A percentile compares a stretch with the other conserved stretches of the same genome.
These are phyloP conservation scores for Penicillium sp. DNA, from an alignment of 2,329 filamentous ascomycete species.

Conservation along the genomic window DNA sequence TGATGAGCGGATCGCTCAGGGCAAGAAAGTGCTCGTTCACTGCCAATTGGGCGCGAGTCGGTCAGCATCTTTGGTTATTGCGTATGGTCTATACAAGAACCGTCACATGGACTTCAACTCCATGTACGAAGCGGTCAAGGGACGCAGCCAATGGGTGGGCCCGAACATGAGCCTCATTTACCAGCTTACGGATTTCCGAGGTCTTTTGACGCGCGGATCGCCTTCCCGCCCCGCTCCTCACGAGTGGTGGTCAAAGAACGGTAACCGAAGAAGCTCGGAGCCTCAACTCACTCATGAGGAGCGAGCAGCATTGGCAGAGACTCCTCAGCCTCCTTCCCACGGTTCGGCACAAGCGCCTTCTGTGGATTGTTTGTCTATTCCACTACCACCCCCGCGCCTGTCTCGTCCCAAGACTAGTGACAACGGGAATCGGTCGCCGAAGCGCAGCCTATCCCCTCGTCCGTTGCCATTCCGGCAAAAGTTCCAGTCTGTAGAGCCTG, in stretches of 20 bases:
- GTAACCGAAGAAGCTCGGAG: constrained; percentile 30
- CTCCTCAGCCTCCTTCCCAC: constrained; percentile 18
- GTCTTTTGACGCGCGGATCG: constrained; percentile 36
- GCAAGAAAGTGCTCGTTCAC: constrained; percentile 63
- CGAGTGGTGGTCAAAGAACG: constrained; percentile 36
- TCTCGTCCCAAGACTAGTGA: constrained; percentile 28
- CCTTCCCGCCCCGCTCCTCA: constrained; percentile 32
- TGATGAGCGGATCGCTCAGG: constrained; percentile 57
- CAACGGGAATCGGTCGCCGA: constrained; percentile 28
- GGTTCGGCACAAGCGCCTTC: constrained; percentile 26
- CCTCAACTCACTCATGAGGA: constrained; percentile 28
- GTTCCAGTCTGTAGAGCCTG: constrained; percentile 30
- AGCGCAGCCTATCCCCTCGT: constrained; percentile 35
- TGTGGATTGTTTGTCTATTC: constrained; percentile 25
- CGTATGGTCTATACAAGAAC: constrained; percentile 66
- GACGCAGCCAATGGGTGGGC: constrained; percentile 65
- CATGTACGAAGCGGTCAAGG: constrained; percentile 64
- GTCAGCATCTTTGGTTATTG: constrained; percentile 66
- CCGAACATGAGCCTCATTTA: constrained; percentile 71
- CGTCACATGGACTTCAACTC: constrained; percentile 63
- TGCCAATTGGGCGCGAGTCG: constrained; percentile 66
- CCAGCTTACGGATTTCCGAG: constrained; percentile 64
- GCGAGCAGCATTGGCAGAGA: constrained; percentile 14
- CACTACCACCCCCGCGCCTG: constrained; percentile 27
- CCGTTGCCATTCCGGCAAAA: constrained; percentile 42